Evolutionary conservation across 1,284 basidiomycete genomes (phyloP).

Genomic region (Chalciporus sp.): DNA sequence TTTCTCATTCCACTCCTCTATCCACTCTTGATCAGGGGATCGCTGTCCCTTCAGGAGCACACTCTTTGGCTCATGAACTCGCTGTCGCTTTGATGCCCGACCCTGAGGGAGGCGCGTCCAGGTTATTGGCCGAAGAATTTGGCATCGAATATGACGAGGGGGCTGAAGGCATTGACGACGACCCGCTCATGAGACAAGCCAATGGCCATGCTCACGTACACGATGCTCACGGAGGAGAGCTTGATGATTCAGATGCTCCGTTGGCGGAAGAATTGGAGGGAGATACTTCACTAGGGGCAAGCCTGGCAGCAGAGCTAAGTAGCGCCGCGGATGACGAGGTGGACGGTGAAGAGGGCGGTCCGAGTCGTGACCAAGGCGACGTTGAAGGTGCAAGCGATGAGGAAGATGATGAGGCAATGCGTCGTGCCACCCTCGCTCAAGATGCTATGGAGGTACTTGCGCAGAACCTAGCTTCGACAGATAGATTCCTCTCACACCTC

Average conservation of each 20-base stretch:
- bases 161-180: slow-evolving; percentile 70
- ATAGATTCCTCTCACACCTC: slow-evolving; percentile 72
- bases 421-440: slow-evolving; percentile 42
- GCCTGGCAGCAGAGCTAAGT: slow-evolving; percentile 31
- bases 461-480: slow-evolving; percentile 73
- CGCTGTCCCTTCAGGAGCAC: slow-evolving; percentile 36
- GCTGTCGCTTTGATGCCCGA: slow-evolving; percentile 83
- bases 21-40: slow-evolving; percentile 36
- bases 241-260: slow-evolving; percentile 18
- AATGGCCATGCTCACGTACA: slow-evolving; percentile 13
- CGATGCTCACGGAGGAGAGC: slow-evolving; percentile 21
- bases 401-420: slow-evolving; percentile 31
- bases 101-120: slow-evolving; percentile 64
- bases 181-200: slow-evolving; percentile 17
- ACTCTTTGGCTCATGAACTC: slow-evolving; percentile 81
- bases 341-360: slow-evolving; percentile 14
- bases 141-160: slow-evolving; percentile 86
- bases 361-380: slow-evolving; percentile 12
- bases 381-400: slow-evolving; percentile 24
- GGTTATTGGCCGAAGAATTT: slow-evolving; percentile 78
- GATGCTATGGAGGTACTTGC: slow-evolving; percentile 74
- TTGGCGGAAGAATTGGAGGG: slow-evolving; percentile 30
- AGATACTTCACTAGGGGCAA: slow-evolving; percentile 20
- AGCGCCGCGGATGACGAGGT: slow-evolving; percentile 21
- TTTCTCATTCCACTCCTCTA: slow-evolving; percentile 28